These are phyloP conservation scores for Rhododendron mucronatum DNA, from an alignment of 148 eudicot species.

Conservation along the genomic window DNA sequence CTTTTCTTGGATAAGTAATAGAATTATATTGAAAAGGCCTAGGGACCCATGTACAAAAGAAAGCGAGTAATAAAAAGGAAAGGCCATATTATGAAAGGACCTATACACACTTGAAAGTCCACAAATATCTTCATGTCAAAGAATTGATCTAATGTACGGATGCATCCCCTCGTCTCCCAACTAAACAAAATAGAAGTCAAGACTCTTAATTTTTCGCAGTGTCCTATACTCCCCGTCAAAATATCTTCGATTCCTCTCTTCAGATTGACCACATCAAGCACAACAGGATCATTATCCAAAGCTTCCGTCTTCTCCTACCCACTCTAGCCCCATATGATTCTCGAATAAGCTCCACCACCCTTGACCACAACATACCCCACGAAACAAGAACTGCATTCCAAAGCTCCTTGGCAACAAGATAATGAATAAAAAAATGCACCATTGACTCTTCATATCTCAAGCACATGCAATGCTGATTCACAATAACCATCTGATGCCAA, in stretches of 20 bases:
- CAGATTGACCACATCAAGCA: not conserved
- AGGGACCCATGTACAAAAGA: not conserved
- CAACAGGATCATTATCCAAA: not conserved
- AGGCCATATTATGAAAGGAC: not conserved
- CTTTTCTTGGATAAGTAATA: too few species aligned
- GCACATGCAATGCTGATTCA: too few species aligned
- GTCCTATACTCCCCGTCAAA: not conserved
- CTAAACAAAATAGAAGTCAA: too few species aligned
- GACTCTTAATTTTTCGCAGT: too few species aligned
- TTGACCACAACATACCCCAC: too few species aligned
- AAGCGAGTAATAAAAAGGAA: not conserved
- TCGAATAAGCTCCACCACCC: too few species aligned
- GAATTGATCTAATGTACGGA: not conserved
- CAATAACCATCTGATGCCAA: too few species aligned
- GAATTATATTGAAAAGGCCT: not conserved
- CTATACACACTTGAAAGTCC: not conserved
- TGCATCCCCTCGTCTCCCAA: not conserved
- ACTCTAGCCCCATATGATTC: not conserved
- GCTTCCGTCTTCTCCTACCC: not conserved
- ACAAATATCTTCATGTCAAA: not conserved
- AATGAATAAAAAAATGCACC: too few species aligned
- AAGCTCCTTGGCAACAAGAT: too few species aligned
- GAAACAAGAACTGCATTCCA: too few species aligned
- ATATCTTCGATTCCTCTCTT: not conserved
- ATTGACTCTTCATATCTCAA: too few species aligned